These are phyloP conservation scores for Aspergillus sp. DNA, from an alignment of 2,329 filamentous ascomycete species.

Conservation along the genomic window DNA sequence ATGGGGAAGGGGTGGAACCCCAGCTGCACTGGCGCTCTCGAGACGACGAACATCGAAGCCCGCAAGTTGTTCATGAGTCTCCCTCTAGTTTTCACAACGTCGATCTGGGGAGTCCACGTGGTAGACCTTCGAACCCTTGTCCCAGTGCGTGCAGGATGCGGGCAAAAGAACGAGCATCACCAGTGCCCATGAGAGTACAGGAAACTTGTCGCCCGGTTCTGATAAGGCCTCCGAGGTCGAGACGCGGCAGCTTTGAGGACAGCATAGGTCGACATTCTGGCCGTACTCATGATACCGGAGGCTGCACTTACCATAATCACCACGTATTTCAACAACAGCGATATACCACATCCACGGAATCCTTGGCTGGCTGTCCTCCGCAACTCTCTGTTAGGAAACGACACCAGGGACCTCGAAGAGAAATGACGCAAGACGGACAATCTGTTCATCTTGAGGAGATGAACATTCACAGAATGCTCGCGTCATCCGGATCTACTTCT, in stretches of 20 bases:
- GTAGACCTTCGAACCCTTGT: constrained; percentile 10
- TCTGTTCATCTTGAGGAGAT: constrained; percentile 30
- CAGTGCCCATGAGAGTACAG: constrained; percentile 1
- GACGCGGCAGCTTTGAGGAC: constrained; percentile 3
- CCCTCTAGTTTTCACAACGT: constrained; percentile 3
- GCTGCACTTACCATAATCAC: constrained; percentile 8
- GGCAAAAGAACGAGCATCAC: constrained; percentile 1
- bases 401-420: constrained; percentile 16
- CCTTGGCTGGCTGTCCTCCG: constrained; percentile 13
- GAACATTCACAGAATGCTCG: constrained; percentile 29
- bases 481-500: constrained; percentile 24
- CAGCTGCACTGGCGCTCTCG: constrained; percentile 9
- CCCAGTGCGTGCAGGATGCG: neutral
- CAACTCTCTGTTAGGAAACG: constrained; percentile 26
- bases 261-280: neutral
- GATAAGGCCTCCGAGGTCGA: neutral
- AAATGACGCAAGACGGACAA: constrained; percentile 17
- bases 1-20: constrained; percentile 1
- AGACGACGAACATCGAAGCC: constrained; percentile 10
- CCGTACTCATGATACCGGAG: neutral
- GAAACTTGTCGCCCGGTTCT: constrained; percentile 5
- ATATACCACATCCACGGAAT: constrained; percentile 15
- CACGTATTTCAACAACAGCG: constrained; percentile 2
- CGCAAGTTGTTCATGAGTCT: constrained; percentile 3
- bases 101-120: constrained; percentile 6